A percentile compares a stretch with the other conserved stretches of the same genome.
phyloP scores from a whole-genome alignment of 148 eudicot species.

The Linanthus parryae region DNA sequence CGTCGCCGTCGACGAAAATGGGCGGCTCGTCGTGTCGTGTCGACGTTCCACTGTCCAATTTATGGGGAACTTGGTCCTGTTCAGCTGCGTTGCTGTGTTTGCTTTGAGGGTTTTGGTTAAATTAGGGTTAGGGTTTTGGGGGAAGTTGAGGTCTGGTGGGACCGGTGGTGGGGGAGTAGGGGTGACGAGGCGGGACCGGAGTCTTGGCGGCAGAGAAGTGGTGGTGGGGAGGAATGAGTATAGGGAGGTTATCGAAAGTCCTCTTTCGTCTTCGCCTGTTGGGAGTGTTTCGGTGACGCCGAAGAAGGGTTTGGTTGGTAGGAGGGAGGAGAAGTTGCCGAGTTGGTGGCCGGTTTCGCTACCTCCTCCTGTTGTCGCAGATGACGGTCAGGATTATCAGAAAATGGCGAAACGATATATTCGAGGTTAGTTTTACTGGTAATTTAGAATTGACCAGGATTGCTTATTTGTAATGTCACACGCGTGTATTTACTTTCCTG shows the following conservation, averaged over 20 bases:
- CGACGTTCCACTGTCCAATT: too few relatives aligned
- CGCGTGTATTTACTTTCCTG: neutral
- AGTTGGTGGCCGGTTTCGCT: slow-evolving; percentile 74
- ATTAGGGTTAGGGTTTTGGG: too few relatives aligned
- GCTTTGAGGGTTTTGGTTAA: too few relatives aligned
- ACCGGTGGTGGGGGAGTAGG: neutral
- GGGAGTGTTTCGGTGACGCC: slow-evolving; percentile 15
- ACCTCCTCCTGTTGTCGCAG: slow-evolving; percentile 16
- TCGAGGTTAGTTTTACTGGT: slow-evolving; percentile 44
- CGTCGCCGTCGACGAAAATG: too few relatives aligned
- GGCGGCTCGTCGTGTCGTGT: too few relatives aligned
- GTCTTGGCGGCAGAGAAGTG: slow-evolving; percentile 81
- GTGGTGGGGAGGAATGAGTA: slow-evolving; percentile 43
- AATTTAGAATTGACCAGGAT: neutral
- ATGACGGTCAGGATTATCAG: slow-evolving; percentile 46
- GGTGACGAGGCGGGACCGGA: slow-evolving; percentile 67
- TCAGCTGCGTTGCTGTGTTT: too few relatives aligned
- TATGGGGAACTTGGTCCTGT: too few relatives aligned
- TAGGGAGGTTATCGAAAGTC: neutral
- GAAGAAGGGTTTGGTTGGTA: slow-evolving; percentile 14
- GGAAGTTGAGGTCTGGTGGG: too few relatives aligned
- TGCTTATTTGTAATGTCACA: neutral
- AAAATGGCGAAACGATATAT: slow-evolving; percentile 49
- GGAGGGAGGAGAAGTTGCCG: slow-evolving; percentile 49
- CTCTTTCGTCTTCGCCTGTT: neutral